Conservation (phyloP, 2,329 filamentous ascomycete species). For the Podosphaera aphanis region DNA sequence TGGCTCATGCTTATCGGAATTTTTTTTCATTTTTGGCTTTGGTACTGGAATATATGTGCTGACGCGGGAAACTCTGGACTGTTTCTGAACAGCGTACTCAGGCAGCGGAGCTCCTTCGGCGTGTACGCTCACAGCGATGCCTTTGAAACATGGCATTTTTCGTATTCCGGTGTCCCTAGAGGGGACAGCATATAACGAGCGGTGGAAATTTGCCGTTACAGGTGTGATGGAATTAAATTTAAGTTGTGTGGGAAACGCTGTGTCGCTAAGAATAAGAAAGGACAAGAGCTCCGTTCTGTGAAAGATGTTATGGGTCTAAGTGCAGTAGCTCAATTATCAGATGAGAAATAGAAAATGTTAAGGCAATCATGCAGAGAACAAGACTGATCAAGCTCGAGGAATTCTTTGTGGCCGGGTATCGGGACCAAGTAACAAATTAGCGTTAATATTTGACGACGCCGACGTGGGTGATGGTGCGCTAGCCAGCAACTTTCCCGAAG, state of each 20-base stretch:
- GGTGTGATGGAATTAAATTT: background rate
- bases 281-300: too few species aligned
- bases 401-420: too few species aligned
- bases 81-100: conserved; percentile 86
- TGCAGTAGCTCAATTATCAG: too few species aligned
- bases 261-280: background rate
- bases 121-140: conserved; percentile 94
- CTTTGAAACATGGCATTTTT: conserved; percentile 88
- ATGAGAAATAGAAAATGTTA: too few species aligned
- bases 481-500: too few species aligned
- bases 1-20: conserved; percentile 58
- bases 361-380: too few species aligned
- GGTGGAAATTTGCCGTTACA: background rate
- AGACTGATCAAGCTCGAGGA: too few species aligned
- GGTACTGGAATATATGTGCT: conserved; percentile 95
- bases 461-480: too few species aligned
- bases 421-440: too few species aligned
- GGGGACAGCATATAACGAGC: background rate
- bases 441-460: too few species aligned
- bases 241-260: background rate
- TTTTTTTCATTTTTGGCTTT: conserved; percentile 48
- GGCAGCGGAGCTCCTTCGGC: conserved; percentile 55
- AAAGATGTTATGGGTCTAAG: too few species aligned
- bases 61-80: conserved; percentile 75
- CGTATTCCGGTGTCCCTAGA: conserved; percentile 3